Evolutionary conservation across 352 stramenopile genomes (phyloP), one percentile per base, ranked within the genome.

Genomic region (Phytophthora macrochlamydospora): DNA sequence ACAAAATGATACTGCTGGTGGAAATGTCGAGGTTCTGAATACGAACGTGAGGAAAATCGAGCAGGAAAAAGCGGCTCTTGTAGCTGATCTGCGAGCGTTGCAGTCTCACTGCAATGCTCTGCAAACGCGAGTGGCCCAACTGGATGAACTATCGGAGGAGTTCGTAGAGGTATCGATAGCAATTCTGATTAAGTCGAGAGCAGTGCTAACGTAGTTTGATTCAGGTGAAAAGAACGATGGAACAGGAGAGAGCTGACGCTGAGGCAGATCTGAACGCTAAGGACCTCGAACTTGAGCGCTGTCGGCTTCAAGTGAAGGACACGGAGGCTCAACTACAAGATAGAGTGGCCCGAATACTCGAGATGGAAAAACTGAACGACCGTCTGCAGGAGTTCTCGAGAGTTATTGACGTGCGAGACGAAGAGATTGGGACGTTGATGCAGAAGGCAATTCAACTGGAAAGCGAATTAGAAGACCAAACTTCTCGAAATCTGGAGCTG

Each of bases 371-470:
- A 9, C 64, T 33, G 18, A 66, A 38, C 14, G 30, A n/a, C 3
- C 28, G 30, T 2, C 12, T 62, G 5, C 42, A 72, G 18, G 59
- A 67, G 5, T 14, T 76, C 1, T 56, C 50, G 9, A 40, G 56
- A 6, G 48, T 68, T 30, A 3, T 82, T 7, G 38, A 71, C 18
- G 53, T 72, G 6, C 75, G 75, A 63, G 75, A 87, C 5, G 64
- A 74, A 55, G 83, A 90, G 56, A 63, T 91, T 4, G 56, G 51
- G 9, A 54, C 64, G n/a, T 33, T 92, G 28, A 87, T 92, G 74
- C 53, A 70, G n/a, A 58, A 67, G 60, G 53, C 65, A 1, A 62
- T 92, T 14, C 56, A 69, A 1, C 61, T 90, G 14, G 71, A 87
- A 54, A 59, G 57, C 5, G 65, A 70, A 9, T 32, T 78, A 4